Evolutionary conservation across 2,329 filamentous ascomycete genomes (phyloP), one percentile per base, ranked within the genome.

Genomic region (Claviceps sp.): DNA sequence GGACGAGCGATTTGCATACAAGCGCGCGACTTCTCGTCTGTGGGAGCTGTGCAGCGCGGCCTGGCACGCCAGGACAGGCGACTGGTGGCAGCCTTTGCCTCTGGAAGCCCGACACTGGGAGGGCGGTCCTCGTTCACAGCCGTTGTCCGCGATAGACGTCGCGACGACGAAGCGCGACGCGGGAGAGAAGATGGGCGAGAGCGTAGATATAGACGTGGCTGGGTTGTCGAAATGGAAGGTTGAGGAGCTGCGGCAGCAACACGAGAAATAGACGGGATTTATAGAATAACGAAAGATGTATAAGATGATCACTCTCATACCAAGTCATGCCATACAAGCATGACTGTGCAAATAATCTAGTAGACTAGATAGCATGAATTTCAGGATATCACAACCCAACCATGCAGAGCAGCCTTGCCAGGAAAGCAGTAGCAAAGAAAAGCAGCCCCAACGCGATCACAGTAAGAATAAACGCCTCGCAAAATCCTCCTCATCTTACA

Each of bases 1-100:
- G 63, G 87, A 91, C 63, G 86, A 91, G 65, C 74, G 80, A 13
- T 93, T 93, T 63, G 86, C 86, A 0, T 90, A 88, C 59, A 87
- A 87, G 65, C 75, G 87, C 24, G 87, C 86, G 2, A 74, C 80
- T 44, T 87, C 83, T 57, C 72, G 87, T n/a, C 69, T 93, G 3
- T 93, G 86, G 86, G 86, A 93, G 67, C 80, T 93, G 63, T 91
- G 86, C 64, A 80, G 85, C 18, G 73, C 72, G 40, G 71, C 76
- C 55, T 91, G 86, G 86, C 87, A 88, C 70, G 74, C 74, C 2
- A 69, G 85, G 47, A 70, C 68, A 4, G 77, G 76, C 4, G 68
- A 72, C 6, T 90, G 86, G 85, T 90, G 86, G 85, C 76, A 76
- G 55, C 86, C 86, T 2, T 61, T 89, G 41, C 76, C 81, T 0